Evolutionary conservation across 768 basidiomycete species (phyloP), one percentile per base, ranked within the genome.

Genomic region (Lepiota brunneoincarnata): DNA sequence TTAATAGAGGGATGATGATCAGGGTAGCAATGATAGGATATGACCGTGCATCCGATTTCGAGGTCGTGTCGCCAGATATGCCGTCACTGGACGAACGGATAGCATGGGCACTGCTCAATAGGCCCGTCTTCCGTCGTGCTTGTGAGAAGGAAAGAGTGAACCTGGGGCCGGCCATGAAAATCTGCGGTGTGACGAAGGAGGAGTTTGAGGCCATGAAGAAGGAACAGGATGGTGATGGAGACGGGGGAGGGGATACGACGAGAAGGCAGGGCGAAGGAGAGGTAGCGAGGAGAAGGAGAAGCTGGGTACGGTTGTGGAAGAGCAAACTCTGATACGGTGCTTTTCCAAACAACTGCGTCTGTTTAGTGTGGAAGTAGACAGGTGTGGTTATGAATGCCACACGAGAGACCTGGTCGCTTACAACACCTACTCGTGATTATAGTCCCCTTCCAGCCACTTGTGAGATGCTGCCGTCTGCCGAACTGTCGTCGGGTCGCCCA

Each of bases 11-110:
- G 1, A 80, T 81, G 49, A 64, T 80, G 24, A 78, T 81, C 21
- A 66, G 70, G 7, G 69, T 72, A 1, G 76, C 80, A 17, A 69
- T 60, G 9, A 67, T 80, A 38, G 80, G 74, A 4, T 80, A 79
- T 55, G 71, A 65, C 0, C 74, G 71, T 3, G 56, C 64, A 17
- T 76, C 79, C 3, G 73, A 77, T 24, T 81, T 79, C 53, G 76
- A 78, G 43, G 62, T 77, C 0, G 52, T 66, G 1, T 64, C 72
- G 6, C 71, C 74, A 1, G 66, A 65, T 1, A 64, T 66, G 4
- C 72, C 73, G 4, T 67, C 64, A 1, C 65, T 55, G 6, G 70
- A 75, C 15, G 66, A 69, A 44, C 60, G 74, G n/a, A 71, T 80
- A 26, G 77, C 78, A 11, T 77, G 74, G 72, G 69, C 72, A 4